phyloP scores from a whole-genome alignment of 805 yeast genomes.

The Candida schatavii region DNA sequence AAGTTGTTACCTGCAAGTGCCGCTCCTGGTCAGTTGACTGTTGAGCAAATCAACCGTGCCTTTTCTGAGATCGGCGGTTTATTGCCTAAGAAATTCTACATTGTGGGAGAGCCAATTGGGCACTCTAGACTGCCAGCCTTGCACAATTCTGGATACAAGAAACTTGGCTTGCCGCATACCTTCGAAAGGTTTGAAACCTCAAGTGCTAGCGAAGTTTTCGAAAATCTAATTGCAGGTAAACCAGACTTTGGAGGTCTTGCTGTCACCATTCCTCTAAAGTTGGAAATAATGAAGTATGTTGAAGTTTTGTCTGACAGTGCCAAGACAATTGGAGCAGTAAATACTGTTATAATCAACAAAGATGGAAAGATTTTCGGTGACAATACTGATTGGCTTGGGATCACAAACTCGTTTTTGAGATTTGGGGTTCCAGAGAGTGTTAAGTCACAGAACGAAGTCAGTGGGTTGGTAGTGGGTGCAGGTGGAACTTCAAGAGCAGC shows the following conservation, averaged over 20 bases:
- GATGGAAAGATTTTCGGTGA: constrained; percentile 63
- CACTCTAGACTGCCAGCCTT: constrained; percentile 89
- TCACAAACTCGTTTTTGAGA: constrained; percentile 60
- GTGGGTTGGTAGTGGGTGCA: constrained; percentile 88
- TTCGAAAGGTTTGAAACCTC: constrained; percentile 69
- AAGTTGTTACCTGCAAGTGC: constrained; percentile 62
- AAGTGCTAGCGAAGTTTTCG: constrained; percentile 54
- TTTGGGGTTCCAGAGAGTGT: constrained; percentile 56
- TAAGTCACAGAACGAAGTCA: constrained; percentile 24
- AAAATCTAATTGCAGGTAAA: constrained; percentile 41
- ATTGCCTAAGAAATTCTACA: constrained; percentile 55
- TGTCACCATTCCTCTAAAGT: constrained; percentile 89
- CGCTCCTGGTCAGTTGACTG: constrained; percentile 76
- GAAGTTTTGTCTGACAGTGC: constrained; percentile 75
- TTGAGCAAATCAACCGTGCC: constrained; percentile 60
- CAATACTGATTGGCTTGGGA: constrained; percentile 96
- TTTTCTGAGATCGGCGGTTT: constrained; percentile 63
- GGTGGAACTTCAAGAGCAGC: constrained; percentile 99
- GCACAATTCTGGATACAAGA: constrained; percentile 75
- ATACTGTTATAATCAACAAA: constrained; percentile 66
- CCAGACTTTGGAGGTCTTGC: constrained; percentile 85
- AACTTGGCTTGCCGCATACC: constrained; percentile 73
- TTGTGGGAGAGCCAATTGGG: constrained; percentile 77
- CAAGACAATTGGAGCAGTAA: constrained; percentile 84
- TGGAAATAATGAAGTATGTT: constrained; percentile 70